Conservation (phyloP, 768 basidiomycete genomes). For the Gloeopeniophorella convolvens region DNA sequence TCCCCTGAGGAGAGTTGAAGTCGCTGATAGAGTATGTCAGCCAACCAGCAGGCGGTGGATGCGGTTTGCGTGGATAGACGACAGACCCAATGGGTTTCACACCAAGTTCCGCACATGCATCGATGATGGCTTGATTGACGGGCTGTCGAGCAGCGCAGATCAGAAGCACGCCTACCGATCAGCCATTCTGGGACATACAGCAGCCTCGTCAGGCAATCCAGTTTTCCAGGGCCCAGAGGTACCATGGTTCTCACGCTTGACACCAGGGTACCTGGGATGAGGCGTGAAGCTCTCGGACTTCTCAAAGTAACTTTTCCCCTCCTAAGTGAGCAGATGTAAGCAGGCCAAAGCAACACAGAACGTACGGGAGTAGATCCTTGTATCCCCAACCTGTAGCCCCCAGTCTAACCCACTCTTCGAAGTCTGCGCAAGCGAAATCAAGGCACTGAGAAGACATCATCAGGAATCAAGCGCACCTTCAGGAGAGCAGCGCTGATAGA, state of each 20-base stretch:
- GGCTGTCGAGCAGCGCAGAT: not conserved
- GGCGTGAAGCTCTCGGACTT: slow-evolving; percentile 7
- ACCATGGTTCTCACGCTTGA: not conserved
- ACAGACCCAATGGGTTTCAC: slow-evolving; percentile 2
- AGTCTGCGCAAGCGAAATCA: slow-evolving; percentile 1
- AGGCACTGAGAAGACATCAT: not conserved
- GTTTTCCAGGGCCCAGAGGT: not conserved
- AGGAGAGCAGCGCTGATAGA: slow-evolving; percentile 5
- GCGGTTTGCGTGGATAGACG: too few species aligned
- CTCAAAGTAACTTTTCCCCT: not conserved
- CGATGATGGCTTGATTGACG: not conserved
- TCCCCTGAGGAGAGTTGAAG: slow-evolving; percentile 3
- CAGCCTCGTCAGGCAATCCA: not conserved
- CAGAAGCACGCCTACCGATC: not conserved
- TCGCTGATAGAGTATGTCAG: not conserved
- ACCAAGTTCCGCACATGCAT: slow-evolving; percentile 5
- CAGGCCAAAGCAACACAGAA: not conserved
- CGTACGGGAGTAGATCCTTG: slow-evolving; percentile 7
- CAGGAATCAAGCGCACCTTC: slow-evolving; percentile 3
- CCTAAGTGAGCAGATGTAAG: not conserved
- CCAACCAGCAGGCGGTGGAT: not conserved
- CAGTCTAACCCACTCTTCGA: slow-evolving; percentile 14
- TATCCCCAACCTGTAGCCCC: slow-evolving; percentile 19
- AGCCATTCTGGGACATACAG: not conserved
- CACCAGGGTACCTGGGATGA: not conserved